Evolutionary conservation across 2,329 filamentous ascomycete genomes (phyloP), one percentile per base, ranked within the genome.

Genomic region (Huntiella bhutanensis): DNA sequence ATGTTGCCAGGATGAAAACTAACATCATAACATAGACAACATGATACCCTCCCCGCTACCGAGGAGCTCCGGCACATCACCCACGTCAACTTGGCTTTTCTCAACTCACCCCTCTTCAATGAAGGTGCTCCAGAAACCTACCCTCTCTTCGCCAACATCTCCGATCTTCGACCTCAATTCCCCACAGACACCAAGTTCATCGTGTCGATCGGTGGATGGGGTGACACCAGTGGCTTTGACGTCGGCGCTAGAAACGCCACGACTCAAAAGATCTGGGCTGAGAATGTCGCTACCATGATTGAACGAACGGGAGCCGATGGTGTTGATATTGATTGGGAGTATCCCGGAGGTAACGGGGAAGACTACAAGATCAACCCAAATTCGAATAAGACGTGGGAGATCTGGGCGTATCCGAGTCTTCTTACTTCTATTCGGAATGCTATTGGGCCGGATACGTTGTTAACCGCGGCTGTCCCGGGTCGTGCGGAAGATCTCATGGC

Each of bases 131-230:
- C 56, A 3, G 47, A 55, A 2, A 55, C 58, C 3, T 75, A 68
- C 60, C 66, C 69, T 0, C 57, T 78, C 4, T 77, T 76, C 53
- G 70, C 66, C 3, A 64, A 64, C 1, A 63, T 77, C 2, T 54
- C 44, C 13, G 33, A 45, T 15, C 36, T 42, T 13, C 43, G 45
- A 1, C 56, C 55, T 13, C 60, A 64, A 46, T 75, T 78, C 50
- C 59, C 59, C 5, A 49, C 59, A 0, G 64, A 64, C 19, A 76
- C 77, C 15, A 77, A 80, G 53, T 60, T 85, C 16, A 69, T 80
- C 62, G 67, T 85, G 34, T 79, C 81, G 15, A 74, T 86, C 51
- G 81, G 81, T 8, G 81, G 80, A 45, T 86, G 81, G 80, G 80
- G 79, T 0, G 77, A 83, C 50, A 76, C 70, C 0, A 57, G 59